Evolutionary conservation across 2,329 filamentous ascomycete genomes (phyloP).

Genomic region (Leptographium lundbergii): DNA sequence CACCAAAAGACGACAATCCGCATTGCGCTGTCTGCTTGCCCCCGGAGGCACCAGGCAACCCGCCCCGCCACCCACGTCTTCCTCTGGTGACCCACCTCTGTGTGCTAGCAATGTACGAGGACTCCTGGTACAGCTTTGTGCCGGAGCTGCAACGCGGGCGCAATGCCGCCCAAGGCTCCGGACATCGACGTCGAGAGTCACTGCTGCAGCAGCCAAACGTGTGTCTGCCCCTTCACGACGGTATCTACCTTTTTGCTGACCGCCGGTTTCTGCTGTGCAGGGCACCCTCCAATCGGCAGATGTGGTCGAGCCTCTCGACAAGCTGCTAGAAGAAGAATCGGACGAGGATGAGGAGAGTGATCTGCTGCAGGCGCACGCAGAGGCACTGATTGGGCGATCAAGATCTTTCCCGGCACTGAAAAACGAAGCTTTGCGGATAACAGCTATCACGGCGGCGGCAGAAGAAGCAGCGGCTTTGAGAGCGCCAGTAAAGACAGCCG

Average conservation of each 20-base stretch:
- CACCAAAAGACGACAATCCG: neutral
- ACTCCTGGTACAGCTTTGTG: conserved; percentile 72
- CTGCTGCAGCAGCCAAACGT: conserved; percentile 56
- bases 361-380: conserved; percentile 37
- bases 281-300: conserved; percentile 39
- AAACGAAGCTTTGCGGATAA: conserved; percentile 32
- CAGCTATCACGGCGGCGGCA: conserved; percentile 17
- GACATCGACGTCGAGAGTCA: conserved; percentile 55
- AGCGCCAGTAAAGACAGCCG: neutral
- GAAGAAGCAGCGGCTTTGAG: neutral
- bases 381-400: conserved; percentile 51
- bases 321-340: conserved; percentile 45
- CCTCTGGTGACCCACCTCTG: neutral
- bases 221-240: conserved; percentile 15
- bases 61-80: neutral
- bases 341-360: conserved; percentile 24
- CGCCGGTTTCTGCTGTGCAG: conserved; percentile 22
- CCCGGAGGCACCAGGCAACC: neutral
- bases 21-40: neutral
- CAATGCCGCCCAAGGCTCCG: conserved; percentile 27
- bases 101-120: conserved; percentile 53
- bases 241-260: neutral
- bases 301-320: conserved; percentile 41
- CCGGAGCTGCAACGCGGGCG: conserved; percentile 44
- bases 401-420: conserved; percentile 74